These are phyloP conservation scores for Xerocomus tenax DNA, from an alignment of 1,284 basidiomycete genomes.

Conservation along the genomic window DNA sequence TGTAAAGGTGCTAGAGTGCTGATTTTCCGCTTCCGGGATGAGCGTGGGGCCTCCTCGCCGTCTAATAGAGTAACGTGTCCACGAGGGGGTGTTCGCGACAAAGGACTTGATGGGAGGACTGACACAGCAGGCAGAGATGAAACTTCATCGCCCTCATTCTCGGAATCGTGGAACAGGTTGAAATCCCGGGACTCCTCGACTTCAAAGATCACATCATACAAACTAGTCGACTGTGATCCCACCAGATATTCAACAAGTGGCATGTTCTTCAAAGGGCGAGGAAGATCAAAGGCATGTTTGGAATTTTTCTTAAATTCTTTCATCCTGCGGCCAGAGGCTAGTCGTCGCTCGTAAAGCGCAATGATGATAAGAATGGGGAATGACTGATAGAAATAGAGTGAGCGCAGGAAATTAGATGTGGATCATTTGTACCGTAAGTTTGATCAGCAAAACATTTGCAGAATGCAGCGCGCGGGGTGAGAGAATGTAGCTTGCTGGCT, in stretches of 20 bases:
- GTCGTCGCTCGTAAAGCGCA: constrained; percentile 70
- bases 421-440: constrained; percentile 41
- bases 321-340: constrained; percentile 42
- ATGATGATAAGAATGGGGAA: constrained; percentile 76
- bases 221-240: constrained; percentile 52
- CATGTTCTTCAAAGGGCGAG: constrained; percentile 61
- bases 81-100: constrained; percentile 7
- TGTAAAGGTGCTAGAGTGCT: constrained; percentile 24
- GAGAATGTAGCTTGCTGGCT: constrained; percentile 65
- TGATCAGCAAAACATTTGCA: constrained; percentile 76
- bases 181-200: constrained; percentile 48
- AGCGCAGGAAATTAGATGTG: neutral
- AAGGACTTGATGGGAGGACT: constrained; percentile 10
- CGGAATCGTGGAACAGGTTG: constrained; percentile 44
- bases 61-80: constrained; percentile 7
- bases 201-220: constrained; percentile 72
- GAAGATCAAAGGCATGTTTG: constrained; percentile 53
- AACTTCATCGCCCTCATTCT: constrained; percentile 28
- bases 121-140: constrained; percentile 13
- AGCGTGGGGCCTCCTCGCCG: constrained; percentile 8
- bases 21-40: constrained; percentile 23
- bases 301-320: constrained; percentile 45
- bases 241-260: constrained; percentile 66
- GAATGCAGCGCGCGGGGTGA: constrained; percentile 69
- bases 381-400: constrained; percentile 35